Base-by-base conservation (phyloP, 495 filamentous ascomycete genomes). In the Penicillium alfredii region DNA sequence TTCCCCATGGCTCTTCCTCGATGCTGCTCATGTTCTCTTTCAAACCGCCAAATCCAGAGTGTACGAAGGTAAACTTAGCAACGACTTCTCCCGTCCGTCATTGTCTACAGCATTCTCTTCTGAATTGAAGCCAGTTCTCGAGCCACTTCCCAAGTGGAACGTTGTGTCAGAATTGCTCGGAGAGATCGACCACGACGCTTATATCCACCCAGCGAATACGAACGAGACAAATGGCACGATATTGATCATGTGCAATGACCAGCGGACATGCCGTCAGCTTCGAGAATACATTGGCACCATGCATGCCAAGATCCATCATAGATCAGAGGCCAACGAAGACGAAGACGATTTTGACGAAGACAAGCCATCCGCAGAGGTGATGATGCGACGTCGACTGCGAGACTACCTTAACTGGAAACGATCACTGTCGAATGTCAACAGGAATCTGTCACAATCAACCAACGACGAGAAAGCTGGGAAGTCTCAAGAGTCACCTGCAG, bases 1-100 rank as follows among this genome's bases (percentile, higher is more conserved):
- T 46, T 90, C 90, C 2, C 92, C 92, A 1, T 98, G 92, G 92
- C 73, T 97, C 7, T 97, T 96, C 52, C 76, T 96, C 9, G 92
- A 97, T 60, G 88, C 90, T 14, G 92, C 92, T 3, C 84, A 96
- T 60, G 88, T 83, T 21, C 86, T 98, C 3, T 97, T 98, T 40
- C 83, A 84, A 32, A 88, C 87, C 8, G 88, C 92, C 0, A 95
- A 88, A 54, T 74, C 82, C 14, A 73, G 92, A 38, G 89, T 94
- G n/a, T 98, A 94, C 50, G 73, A 82, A 21, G 84, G 82, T 1
- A 81, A 75, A 44, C 55, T 81, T 18, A 65, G 51, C 26, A 68
- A 68, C 28, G 63, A 59, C 16, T 63, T 67, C 23, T 47, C 49
- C 28, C 50, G 42, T 24, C 33, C 47, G 1, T 62, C 55, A 13